Evolutionary conservation across 805 yeast species (phyloP), one percentile per base, ranked within the genome.

Genomic region (Kazachstania taianensis): DNA sequence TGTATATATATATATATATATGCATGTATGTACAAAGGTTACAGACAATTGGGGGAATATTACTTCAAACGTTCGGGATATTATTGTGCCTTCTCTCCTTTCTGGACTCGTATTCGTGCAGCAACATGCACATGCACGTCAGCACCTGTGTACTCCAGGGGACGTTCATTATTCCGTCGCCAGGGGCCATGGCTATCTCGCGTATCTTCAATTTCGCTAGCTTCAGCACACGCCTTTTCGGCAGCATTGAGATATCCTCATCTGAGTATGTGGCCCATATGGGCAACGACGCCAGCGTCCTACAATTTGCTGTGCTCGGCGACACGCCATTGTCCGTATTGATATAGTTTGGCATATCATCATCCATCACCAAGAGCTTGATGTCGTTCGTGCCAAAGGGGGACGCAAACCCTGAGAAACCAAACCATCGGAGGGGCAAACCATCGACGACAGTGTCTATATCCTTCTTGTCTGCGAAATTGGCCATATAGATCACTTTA

Each of bases 361-460:
- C 62, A 35, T 55, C 60, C 5, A 64, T 36, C 0, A 61, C 50
- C 16, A 60, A 31, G 6, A 63, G 43, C 29, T 61, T 59, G 37
- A 64, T 53, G 31, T 46, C 51, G 7, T 55, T 54, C 3, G 65
- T 50, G 1, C 65, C 64, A 33, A 55, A 54, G 1, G 55, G 52
- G 0, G 65, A 53, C 2, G 61, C 49, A 33, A 59, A 47, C 5
- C 60, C 56, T 1, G 67, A 56, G 5, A 63, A 57, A 1, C 69
- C 69, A 14, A 53, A 45, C 69, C 69, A 64, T 41, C 66, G 51
- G 15, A 63, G 38, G 35, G 57, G 57, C n/a, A 63, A 42, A 2
- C 43, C 53, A 32, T 48, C 50, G 17, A 50, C 40, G 6, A 35
- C 32, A 3, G 62, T 51, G 41, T 64, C 69, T 1, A 60, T 52